Conservation (phyloP, 129 eudicot genomes). For the Tagetes erecta region DNA sequence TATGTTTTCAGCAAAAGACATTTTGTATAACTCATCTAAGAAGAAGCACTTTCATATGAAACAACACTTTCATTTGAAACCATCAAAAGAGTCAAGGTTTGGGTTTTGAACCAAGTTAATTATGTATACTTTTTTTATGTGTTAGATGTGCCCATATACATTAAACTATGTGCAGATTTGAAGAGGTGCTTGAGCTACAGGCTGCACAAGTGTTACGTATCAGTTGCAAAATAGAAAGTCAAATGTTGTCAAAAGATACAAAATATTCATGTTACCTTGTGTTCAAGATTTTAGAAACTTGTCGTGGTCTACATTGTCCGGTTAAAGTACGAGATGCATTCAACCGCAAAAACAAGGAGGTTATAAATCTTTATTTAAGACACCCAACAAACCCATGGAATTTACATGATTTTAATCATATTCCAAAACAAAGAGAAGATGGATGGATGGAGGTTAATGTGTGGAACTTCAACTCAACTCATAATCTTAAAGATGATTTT, state of each 20-base stretch:
- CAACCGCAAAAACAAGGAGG: background rate
- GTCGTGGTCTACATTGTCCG: background rate
- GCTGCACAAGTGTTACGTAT: background rate
- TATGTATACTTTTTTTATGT: background rate
- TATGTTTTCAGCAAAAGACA: constrained; percentile 1
- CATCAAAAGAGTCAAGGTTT: background rate
- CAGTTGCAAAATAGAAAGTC: background rate
- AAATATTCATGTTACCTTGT: background rate
- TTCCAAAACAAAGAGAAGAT: background rate
- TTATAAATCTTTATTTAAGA: background rate
- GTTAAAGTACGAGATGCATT: background rate
- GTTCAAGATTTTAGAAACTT: background rate
- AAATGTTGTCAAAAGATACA: background rate
- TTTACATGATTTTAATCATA: background rate
- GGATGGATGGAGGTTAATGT: background rate
- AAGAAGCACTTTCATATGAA: background rate
- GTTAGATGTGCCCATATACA: background rate
- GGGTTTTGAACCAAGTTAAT: background rate
- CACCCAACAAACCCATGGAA: background rate
- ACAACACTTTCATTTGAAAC: background rate
- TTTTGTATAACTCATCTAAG: background rate
- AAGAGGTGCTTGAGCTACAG: background rate
- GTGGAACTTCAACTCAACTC: background rate
- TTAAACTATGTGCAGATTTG: background rate
- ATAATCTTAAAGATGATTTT: background rate